A percentile compares a stretch with the other conserved stretches of the same genome.
phyloP scores from a whole-genome alignment of 2,329 filamentous ascomycete species.

The Colletotrichum gloeosporioides region DNA sequence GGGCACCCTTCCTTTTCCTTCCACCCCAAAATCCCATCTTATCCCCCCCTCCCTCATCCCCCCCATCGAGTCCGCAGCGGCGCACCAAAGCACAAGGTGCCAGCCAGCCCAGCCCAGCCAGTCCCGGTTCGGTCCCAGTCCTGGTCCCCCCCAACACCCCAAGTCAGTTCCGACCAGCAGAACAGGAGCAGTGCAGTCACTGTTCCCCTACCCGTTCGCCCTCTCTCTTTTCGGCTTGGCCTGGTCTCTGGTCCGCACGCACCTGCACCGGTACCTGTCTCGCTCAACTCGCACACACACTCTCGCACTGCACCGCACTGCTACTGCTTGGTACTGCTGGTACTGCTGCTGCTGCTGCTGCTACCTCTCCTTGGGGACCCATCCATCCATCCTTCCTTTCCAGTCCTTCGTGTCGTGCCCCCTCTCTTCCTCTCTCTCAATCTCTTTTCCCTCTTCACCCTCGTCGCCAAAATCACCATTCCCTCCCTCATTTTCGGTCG shows the following conservation, averaged over 20 bases:
- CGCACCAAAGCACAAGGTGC: slow-evolving; percentile 11
- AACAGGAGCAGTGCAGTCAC: slow-evolving; percentile 8
- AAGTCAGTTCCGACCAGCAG: not conserved
- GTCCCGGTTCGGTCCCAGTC: slow-evolving; percentile 9
- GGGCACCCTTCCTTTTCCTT: not conserved
- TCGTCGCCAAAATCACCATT: slow-evolving; percentile 10
- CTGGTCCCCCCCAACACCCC: not conserved
- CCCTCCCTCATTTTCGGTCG: slow-evolving; percentile 18
- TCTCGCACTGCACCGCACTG: slow-evolving; percentile 5
- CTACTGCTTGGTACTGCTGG: not conserved
- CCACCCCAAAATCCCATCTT: slow-evolving; percentile 11
- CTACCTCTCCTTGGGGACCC: slow-evolving; percentile 15
- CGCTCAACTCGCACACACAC: slow-evolving; percentile 15
- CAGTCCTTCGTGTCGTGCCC: slow-evolving; percentile 22
- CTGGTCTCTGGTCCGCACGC: slow-evolving; percentile 16
- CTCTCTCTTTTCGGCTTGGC: slow-evolving; percentile 9
- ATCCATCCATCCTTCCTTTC: slow-evolving; percentile 17
- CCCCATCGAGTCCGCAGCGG: slow-evolving; percentile 10
- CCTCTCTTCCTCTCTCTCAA: slow-evolving; percentile 24
- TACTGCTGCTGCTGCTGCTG: not conserved
- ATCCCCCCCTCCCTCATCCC: not conserved
- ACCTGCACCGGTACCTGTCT: slow-evolving; percentile 18
- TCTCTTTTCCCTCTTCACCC: slow-evolving; percentile 21
- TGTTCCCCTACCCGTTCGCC: slow-evolving; percentile 1
- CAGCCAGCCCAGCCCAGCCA: slow-evolving; percentile 4